Conservation (phyloP, 805 yeast genomes). For the Diddensiella caesifluorescens region DNA sequence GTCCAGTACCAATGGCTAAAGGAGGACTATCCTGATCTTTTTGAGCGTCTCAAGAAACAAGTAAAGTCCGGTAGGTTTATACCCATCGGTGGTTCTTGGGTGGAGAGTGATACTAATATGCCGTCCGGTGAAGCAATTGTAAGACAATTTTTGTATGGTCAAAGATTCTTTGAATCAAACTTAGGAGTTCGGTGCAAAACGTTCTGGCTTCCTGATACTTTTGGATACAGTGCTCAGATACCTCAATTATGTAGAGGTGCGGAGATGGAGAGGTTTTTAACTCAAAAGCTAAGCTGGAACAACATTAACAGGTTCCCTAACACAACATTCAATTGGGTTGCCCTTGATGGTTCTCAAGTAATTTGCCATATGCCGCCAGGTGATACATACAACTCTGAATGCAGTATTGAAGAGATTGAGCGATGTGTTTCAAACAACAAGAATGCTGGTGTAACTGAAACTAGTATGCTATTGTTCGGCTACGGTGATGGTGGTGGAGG, state of each 20-base stretch:
- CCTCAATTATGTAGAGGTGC: constrained; percentile 88
- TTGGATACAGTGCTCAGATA: constrained; percentile 91
- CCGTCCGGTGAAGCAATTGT: constrained; percentile 89
- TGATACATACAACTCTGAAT: constrained; percentile 91
- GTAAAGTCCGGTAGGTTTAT: constrained; percentile 70
- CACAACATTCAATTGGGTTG: constrained; percentile 92
- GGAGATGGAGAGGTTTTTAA: constrained; percentile 76
- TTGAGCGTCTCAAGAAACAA: constrained; percentile 50
- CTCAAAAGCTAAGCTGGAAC: constrained; percentile 96
- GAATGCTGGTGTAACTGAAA: constrained; percentile 71
- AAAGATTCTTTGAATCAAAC: constrained; percentile 70
- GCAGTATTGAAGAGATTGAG: constrained; percentile 85
- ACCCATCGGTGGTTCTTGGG: constrained; percentile 98
- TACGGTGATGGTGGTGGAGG: constrained; percentile 99
- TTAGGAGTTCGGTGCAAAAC: constrained; percentile 72
- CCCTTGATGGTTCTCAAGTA: constrained; percentile 89
- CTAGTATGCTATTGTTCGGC: constrained; percentile 78
- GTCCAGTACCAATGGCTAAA: constrained; percentile 93
- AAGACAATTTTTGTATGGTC: constrained; percentile 88
- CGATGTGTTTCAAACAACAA: constrained; percentile 77
- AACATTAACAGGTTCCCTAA: constrained; percentile 89
- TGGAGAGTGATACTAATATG: constrained; percentile 91
- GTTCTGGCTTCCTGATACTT: constrained; percentile 96
- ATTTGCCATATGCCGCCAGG: constrained; percentile 98
- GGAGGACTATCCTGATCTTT: constrained; percentile 80